Evolutionary conservation across 257 asterid genomes (phyloP).

Genomic region (Solanum medicagineum): DNA sequence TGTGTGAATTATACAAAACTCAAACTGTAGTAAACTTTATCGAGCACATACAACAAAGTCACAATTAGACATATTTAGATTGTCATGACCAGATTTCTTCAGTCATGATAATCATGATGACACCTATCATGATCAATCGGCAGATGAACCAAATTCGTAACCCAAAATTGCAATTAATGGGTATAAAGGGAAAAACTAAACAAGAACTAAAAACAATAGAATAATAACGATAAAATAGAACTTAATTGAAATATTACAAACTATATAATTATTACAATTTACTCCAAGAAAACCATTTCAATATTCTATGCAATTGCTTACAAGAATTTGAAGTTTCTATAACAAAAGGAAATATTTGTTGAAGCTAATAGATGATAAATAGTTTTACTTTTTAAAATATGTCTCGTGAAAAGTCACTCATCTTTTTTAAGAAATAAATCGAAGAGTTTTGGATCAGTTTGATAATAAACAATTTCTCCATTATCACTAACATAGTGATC

Average conservation of each 20-base stretch:
- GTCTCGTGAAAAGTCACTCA: not conserved
- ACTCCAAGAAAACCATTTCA: not conserved
- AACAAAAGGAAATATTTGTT: not conserved
- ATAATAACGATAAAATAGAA: not conserved
- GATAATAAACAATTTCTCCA: conserved; percentile 70
- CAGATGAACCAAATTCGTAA: no score
- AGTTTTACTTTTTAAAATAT: not conserved
- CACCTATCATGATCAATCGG: no score
- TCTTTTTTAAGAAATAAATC: not conserved
- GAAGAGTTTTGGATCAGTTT: conserved; percentile 32
- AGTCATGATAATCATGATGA: no score
- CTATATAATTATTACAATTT: not conserved
- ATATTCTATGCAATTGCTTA: not conserved
- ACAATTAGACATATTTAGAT: no score
- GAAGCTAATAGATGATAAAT: not conserved
- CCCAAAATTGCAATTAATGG: no score
- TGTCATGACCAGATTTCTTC: no score
- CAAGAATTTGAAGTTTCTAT: not conserved
- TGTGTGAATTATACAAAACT: no score
- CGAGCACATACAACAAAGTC: no score
- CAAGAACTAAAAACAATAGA: no score
- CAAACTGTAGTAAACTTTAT: no score
- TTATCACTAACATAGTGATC: conserved; percentile 70
- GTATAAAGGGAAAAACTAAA: no score
- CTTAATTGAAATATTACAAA: not conserved